phyloP scores from a whole-genome alignment of 2,329 filamentous ascomycete species.

The Camptophora hylomeconis region DNA sequence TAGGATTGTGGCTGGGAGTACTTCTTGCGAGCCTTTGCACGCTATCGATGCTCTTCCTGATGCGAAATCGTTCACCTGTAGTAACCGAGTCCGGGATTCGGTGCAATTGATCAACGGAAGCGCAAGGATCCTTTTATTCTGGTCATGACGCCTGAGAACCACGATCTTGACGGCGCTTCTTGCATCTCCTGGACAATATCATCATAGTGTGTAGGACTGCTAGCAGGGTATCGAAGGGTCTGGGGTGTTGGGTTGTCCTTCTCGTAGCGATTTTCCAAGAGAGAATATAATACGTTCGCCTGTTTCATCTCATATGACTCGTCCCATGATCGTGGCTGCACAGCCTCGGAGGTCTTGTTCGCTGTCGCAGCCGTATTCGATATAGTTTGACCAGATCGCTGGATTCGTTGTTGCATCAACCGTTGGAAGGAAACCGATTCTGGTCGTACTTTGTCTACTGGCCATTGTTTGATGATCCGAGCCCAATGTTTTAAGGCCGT shows the following conservation, averaged over 20 bases:
- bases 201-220: constrained; percentile 39
- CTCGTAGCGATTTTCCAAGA: constrained; percentile 47
- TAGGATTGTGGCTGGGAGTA: no score
- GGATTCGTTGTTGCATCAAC: constrained; percentile 15
- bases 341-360: constrained; percentile 13
- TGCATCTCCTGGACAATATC: constrained; percentile 39
- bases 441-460: constrained; percentile 30
- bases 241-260: constrained; percentile 37
- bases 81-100: no score
- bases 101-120: constrained; percentile 8
- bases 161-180: constrained; percentile 38
- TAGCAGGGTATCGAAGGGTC: constrained; percentile 35
- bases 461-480: constrained; percentile 32
- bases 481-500: constrained; percentile 25
- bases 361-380: constrained; percentile 5
- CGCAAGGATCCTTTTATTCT: constrained; percentile 28
- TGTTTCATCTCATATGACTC: constrained; percentile 29
- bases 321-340: constrained; percentile 19
- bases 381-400: constrained; percentile 8
- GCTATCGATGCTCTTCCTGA: no score
- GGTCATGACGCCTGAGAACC: constrained; percentile 31
- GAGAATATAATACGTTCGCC: constrained; percentile 45
- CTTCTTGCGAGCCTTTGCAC: no score
- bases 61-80: no score
- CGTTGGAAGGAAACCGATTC: constrained; percentile 31